Percentiles rank a stretch among this genome's conserved stretches.
Conservation (phyloP, 1,139 yeast species). For the Yamadazyma epiphylla region DNA sequence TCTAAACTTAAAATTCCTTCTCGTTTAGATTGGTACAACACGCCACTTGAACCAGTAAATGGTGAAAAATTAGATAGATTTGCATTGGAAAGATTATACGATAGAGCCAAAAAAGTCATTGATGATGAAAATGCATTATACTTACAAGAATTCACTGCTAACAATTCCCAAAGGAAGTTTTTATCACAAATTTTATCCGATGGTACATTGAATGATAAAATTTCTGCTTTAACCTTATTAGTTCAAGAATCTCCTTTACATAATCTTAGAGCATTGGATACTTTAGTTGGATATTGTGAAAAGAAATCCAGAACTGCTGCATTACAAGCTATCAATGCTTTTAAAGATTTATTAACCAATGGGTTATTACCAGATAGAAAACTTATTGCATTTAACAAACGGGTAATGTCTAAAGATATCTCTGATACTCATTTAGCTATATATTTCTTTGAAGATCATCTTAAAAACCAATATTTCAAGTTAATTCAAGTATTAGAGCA, state of each 20-base stretch:
- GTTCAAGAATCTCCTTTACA: slow-evolving; percentile 95
- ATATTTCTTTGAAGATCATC: slow-evolving; percentile 85
- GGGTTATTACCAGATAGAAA: slow-evolving; percentile 87
- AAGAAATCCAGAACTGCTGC: slow-evolving; percentile 95
- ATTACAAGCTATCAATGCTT: slow-evolving; percentile 81
- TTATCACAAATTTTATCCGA: slow-evolving; percentile 82
- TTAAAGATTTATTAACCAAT: slow-evolving; percentile 79
- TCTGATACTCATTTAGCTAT: slow-evolving; percentile 57
- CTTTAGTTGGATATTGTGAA: slow-evolving; percentile 71
- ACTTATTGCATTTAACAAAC: slow-evolving; percentile 75
- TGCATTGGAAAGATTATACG: slow-evolving; percentile 53
- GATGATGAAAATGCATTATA: slow-evolving; percentile 71
- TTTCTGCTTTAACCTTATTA: slow-evolving; percentile 87
- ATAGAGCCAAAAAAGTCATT: slow-evolving; percentile 63
- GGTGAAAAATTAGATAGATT: slow-evolving; percentile 44
- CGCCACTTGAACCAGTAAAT: slow-evolving; percentile 32
- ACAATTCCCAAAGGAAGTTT: slow-evolving; percentile 83
- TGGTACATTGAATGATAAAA: slow-evolving; percentile 95
- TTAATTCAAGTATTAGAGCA: slow-evolving; percentile 68
- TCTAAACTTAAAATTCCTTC: slow-evolving; percentile 59
- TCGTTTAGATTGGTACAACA: slow-evolving; percentile 73
- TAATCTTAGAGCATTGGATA: slow-evolving; percentile 78
- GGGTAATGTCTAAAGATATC: slow-evolving; percentile 52
- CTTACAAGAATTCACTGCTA: slow-evolving; percentile 72
- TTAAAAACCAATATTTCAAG: slow-evolving; percentile 72